Conservation (phyloP, 306 rosid species). For the Notholithocarpus densiflorus region DNA sequence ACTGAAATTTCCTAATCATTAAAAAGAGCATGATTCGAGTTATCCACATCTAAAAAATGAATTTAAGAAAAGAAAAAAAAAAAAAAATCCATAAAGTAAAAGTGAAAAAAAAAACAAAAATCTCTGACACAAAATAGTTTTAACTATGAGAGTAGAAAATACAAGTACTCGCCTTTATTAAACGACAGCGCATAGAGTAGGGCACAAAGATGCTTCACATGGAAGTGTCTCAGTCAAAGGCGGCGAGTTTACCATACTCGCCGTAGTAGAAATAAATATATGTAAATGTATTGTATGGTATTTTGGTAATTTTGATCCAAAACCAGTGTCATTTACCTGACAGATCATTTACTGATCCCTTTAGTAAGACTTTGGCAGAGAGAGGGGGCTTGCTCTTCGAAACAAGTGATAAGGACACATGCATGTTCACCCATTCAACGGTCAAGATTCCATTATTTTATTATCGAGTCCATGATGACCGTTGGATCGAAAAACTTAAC, state of each 20-base stretch:
- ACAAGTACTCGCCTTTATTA: background rate
- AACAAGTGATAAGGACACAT: conserved; percentile 81
- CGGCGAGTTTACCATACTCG: conserved; percentile 7
- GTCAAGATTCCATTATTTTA: conserved; percentile 39
- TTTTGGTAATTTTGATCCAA: conserved; percentile 6
- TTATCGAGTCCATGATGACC: conserved; percentile 20
- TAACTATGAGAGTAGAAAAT: background rate
- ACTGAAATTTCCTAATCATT: conserved; percentile 17
- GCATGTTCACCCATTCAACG: conserved; percentile 71
- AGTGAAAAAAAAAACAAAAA: background rate
- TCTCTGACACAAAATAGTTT: background rate
- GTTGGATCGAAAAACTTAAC: conserved; percentile 29
- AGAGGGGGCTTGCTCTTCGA: conserved; percentile 30
- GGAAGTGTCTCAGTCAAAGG: conserved; percentile 14
- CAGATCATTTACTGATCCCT: conserved; percentile 23
- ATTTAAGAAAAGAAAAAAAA: background rate
- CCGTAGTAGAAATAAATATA: background rate
- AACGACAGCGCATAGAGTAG: background rate
- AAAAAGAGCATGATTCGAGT: background rate
- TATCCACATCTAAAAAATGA: no score
- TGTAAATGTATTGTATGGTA: conserved; percentile 4
- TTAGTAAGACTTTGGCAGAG: conserved; percentile 35
- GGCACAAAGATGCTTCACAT: conserved; percentile 16
- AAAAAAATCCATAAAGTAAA: no score
- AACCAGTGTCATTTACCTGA: conserved; percentile 22